phyloP scores from a whole-genome alignment of 805 yeast genomes.

The Ogataea glucozyma region DNA sequence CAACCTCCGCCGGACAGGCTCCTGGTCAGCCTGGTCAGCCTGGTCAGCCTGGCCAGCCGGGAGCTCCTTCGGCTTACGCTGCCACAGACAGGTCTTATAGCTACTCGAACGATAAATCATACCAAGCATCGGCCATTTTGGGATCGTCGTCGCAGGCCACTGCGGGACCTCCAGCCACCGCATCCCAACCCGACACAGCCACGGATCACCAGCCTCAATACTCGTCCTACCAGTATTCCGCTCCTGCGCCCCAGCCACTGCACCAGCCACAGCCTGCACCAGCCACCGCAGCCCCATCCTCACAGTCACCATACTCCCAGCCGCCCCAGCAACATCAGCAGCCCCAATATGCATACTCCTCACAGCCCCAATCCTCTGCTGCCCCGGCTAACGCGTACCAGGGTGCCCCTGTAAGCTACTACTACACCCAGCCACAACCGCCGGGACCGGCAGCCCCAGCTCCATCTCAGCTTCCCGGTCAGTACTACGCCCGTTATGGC shows the following conservation, averaged over 20 bases:
- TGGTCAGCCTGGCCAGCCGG: too few species aligned
- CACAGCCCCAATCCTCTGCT: conserved; percentile 17
- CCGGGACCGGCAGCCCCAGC: conserved; percentile 2
- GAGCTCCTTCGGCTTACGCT: conserved; percentile 1
- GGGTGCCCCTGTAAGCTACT: conserved; percentile 10
- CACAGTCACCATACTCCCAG: conserved; percentile 23
- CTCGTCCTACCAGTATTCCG: conserved; percentile 16
- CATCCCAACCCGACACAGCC: conserved; percentile 4
- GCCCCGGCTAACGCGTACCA: conserved; percentile 1
- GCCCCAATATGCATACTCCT: conserved; percentile 21
- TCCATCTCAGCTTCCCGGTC: conserved; percentile 14
- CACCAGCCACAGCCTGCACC: conserved; percentile 15
- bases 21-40: too few species aligned
- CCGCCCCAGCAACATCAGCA: conserved; percentile 20
- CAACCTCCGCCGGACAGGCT: too few species aligned
- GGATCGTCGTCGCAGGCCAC: neutral
- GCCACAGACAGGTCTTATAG: conserved; percentile 6
- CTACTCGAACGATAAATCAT: conserved; percentile 6
- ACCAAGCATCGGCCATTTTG: neutral
- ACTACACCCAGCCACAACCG: conserved; percentile 18
- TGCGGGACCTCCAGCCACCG: neutral
- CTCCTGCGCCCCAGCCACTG: conserved; percentile 11
- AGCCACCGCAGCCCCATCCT: conserved; percentile 23
- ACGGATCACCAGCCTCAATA: conserved; percentile 9
- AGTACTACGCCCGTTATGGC: conserved; percentile 18